phyloP scores from a whole-genome alignment of 345 rosid genomes.

The Reutealis trisperma region DNA sequence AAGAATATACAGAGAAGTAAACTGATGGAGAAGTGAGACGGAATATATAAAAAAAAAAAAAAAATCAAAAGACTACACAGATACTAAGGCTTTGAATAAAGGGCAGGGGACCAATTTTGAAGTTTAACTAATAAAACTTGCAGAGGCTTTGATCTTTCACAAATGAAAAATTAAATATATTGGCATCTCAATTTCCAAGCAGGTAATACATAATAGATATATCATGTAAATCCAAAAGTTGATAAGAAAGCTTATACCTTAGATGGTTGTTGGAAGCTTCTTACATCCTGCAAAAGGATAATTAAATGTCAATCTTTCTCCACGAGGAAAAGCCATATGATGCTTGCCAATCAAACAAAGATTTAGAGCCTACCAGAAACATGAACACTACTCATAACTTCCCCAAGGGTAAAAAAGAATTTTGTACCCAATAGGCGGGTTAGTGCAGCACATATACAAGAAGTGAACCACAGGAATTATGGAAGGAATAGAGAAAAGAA shows the following conservation, averaged over 20 bases:
- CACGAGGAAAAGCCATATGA: background rate
- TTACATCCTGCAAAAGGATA: constrained; percentile 35
- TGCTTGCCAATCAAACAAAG: background rate
- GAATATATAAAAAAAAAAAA: background rate
- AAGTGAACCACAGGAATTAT: background rate
- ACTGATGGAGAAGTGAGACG: background rate
- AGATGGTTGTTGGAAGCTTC: constrained; percentile 40
- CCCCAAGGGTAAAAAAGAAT: background rate
- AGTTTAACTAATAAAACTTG: background rate
- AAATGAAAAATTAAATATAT: background rate
- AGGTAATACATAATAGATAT: background rate
- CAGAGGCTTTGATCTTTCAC: background rate
- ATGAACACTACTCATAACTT: background rate
- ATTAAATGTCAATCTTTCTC: constrained; percentile 3
- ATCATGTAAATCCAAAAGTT: background rate
- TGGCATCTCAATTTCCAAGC: background rate
- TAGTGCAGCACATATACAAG: background rate
- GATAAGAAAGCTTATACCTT: constrained; percentile 33
- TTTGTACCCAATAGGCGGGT: background rate
- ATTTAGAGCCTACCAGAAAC: background rate
- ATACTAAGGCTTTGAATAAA: background rate
- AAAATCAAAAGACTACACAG: background rate
- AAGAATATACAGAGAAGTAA: background rate
- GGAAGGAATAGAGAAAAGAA: background rate
- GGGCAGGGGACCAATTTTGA: background rate